A percentile compares a stretch with the other conserved stretches of the same genome.
Conservation (phyloP, 768 basidiomycete species). For the Royoungia palumana region DNA sequence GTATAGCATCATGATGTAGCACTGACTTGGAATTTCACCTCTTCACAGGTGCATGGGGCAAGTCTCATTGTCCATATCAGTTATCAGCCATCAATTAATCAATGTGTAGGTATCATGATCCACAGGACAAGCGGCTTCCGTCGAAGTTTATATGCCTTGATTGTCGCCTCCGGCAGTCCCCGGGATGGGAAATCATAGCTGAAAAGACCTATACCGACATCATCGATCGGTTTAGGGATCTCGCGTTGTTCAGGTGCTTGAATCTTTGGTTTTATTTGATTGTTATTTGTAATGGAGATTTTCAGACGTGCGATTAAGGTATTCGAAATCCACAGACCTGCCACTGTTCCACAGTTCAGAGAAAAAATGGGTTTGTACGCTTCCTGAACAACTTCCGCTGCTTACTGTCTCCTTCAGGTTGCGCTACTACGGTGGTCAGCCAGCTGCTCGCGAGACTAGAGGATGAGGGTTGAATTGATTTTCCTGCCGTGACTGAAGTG, state of each 20-base stretch:
- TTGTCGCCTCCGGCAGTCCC: slow-evolving; percentile 65
- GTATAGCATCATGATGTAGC: not conserved
- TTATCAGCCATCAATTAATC: not conserved
- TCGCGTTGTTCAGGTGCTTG: slow-evolving; percentile 65
- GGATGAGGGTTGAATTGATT: slow-evolving; percentile 52
- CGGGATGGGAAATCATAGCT: slow-evolving; percentile 68
- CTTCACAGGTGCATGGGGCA: slow-evolving; percentile 40
- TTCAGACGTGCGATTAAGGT: slow-evolving; percentile 67
- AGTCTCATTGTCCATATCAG: not conserved
- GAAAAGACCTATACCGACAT: slow-evolving; percentile 52
- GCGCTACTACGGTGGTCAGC: slow-evolving; percentile 49
- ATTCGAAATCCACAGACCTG: slow-evolving; percentile 48
- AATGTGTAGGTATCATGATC: slow-evolving; percentile 55
- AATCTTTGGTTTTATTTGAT: not conserved
- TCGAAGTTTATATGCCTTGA: slow-evolving; percentile 67
- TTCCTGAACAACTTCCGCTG: not conserved
- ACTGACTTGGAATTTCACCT: not conserved
- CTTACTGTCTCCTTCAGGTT: slow-evolving; percentile 38
- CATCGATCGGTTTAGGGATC: slow-evolving; percentile 61
- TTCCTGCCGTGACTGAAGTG: not conserved
- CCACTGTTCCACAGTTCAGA: slow-evolving; percentile 50
- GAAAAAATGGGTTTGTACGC: slow-evolving; percentile 52
- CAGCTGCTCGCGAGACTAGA: slow-evolving; percentile 70
- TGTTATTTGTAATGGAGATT: not conserved
- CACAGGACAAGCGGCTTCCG: slow-evolving; percentile 56